Evolutionary conservation across 2,329 filamentous ascomycete species (phyloP).

Genomic region (Pleoardoris graminearum): DNA sequence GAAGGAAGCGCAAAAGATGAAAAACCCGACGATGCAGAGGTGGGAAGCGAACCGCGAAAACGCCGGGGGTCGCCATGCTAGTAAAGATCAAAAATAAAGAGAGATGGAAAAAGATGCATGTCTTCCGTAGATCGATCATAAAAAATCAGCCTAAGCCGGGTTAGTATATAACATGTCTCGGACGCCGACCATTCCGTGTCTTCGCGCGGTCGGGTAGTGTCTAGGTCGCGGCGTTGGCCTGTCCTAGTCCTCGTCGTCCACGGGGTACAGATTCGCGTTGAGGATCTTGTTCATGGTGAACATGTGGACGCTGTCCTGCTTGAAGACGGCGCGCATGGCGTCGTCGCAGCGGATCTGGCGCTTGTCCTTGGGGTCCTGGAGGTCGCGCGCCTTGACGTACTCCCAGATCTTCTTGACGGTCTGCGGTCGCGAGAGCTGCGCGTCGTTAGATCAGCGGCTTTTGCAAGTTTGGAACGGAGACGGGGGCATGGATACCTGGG

Average conservation of each 20-base stretch:
- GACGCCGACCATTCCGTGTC: too few relatives aligned
- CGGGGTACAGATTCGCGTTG: constrained; percentile 82
- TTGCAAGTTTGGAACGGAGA: too few relatives aligned
- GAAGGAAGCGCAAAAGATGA: background rate
- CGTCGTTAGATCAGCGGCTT: too few relatives aligned
- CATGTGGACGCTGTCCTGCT: constrained; percentile 90
- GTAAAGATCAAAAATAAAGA: constrained; percentile 1
- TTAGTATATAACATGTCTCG: too few relatives aligned
- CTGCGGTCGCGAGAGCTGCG: constrained; percentile 84
- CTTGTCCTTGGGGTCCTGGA: constrained; percentile 90
- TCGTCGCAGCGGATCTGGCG: constrained; percentile 94
- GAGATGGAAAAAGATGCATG: background rate
- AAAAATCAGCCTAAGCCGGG: background rate
- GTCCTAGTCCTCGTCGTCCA: constrained; percentile 68
- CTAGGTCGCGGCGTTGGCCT: too few relatives aligned
- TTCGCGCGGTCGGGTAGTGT: too few relatives aligned
- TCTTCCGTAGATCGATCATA: background rate
- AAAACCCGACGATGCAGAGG: too few relatives aligned
- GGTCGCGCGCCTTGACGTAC: constrained; percentile 83
- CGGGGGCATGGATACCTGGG: constrained; percentile 54
- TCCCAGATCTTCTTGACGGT: constrained; percentile 97
- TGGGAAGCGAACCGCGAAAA: too few relatives aligned
- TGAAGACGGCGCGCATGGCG: constrained; percentile 88
- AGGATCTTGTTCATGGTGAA: constrained; percentile 99
- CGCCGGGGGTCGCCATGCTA: constrained; percentile 17